Conservation (phyloP, 768 basidiomycete genomes). For the Mycena leptocephala region DNA sequence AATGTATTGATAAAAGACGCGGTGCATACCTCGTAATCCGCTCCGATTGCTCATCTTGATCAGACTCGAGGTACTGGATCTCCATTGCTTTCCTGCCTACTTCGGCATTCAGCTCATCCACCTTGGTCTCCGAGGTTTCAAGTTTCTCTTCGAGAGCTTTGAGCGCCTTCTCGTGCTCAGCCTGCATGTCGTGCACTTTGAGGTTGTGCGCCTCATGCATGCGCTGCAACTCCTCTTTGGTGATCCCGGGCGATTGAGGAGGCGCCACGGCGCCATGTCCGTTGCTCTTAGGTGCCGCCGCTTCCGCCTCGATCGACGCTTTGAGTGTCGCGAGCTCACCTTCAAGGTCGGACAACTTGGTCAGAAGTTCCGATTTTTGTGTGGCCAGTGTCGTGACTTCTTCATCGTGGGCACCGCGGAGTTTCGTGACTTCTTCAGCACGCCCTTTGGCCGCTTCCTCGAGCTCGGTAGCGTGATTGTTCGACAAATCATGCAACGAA, state of each 20-base stretch:
- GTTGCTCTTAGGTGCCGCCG: constrained; percentile 71
- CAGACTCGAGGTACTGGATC: constrained; percentile 84
- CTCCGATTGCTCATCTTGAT: constrained; percentile 84
- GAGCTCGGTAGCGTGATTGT: constrained; percentile 80
- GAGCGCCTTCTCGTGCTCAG: constrained; percentile 74
- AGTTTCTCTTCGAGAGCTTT: constrained; percentile 72
- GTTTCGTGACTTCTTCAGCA: constrained; percentile 79
- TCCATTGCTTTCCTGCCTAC: constrained; percentile 85
- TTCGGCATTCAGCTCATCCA: constrained; percentile 72
- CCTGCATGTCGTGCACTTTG: constrained; percentile 83
- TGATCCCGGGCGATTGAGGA: constrained; percentile 66
- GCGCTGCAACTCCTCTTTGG: constrained; percentile 84
- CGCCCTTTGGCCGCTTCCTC: constrained; percentile 82
- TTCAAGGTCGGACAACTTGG: constrained; percentile 81
- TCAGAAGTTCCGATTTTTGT: constrained; percentile 76
- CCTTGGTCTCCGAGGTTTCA: constrained; percentile 63
- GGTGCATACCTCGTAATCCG: constrained; percentile 83
- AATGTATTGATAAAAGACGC: constrained; percentile 42
- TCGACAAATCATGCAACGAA: constrained; percentile 79
- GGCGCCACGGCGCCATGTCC: constrained; percentile 57
- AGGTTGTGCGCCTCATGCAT: constrained; percentile 90
- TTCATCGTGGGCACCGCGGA: constrained; percentile 72
- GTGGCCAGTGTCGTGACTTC: constrained; percentile 70
- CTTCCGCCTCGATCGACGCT: constrained; percentile 68
- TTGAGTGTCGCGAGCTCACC: constrained; percentile 81